These are phyloP conservation scores for Aquilaria yunnanensis DNA, from an alignment of 345 rosid genomes.

Conservation along the genomic window DNA sequence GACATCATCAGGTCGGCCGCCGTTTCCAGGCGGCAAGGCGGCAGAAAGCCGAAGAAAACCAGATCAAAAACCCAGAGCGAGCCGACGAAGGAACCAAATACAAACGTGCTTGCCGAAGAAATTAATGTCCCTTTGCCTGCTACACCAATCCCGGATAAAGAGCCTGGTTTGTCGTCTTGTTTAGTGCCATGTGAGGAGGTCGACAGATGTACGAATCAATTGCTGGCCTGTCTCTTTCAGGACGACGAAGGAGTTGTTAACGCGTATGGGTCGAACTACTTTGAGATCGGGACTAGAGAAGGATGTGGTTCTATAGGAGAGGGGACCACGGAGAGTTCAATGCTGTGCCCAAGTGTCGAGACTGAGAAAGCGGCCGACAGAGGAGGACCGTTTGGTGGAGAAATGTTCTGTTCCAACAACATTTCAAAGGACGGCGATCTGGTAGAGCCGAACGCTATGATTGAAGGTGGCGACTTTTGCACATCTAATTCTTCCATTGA, in stretches of 20 bases:
- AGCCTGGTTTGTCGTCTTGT: constrained; percentile 2
- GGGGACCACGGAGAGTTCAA: constrained; percentile 5
- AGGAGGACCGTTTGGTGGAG: constrained; percentile 7
- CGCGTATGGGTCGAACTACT: background rate
- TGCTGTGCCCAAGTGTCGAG: background rate
- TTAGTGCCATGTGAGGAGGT: no score
- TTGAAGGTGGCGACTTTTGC: background rate
- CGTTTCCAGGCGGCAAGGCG: constrained; percentile 22
- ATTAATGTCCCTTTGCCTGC: constrained; percentile 6
- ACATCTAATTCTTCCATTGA: background rate
- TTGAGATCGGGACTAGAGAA: constrained; percentile 10
- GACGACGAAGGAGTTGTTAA: constrained; percentile 17
- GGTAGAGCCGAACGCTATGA: background rate
- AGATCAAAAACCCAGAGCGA: constrained; percentile 18
- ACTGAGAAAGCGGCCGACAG: background rate
- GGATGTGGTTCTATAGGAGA: constrained; percentile 9
- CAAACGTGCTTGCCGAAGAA: background rate
- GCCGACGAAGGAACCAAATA: constrained; percentile 8
- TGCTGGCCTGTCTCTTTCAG: constrained; percentile 13
- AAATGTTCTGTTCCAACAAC: constrained; percentile 9
- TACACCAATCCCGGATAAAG: no score
- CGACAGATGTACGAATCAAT: background rate
- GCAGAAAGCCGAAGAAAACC: constrained; percentile 10
- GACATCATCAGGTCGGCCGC: constrained; percentile 13
- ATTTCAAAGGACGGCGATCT: constrained; percentile 4